Base-by-base conservation (phyloP, 257 asterid species). In the Thymus mandschuricus region DNA sequence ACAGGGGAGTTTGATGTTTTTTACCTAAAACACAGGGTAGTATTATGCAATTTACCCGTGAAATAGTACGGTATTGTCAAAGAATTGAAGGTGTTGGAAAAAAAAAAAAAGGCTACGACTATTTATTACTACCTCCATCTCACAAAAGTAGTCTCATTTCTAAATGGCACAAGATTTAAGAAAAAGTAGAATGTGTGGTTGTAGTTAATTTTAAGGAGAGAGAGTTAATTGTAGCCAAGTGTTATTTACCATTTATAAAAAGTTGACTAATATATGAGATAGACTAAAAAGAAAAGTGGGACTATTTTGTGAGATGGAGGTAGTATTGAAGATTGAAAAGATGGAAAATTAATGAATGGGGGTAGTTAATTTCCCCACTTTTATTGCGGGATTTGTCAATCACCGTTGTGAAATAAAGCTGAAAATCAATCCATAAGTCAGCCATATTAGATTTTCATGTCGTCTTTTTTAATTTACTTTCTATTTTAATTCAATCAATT, bases 321-420 rank as follows among this genome's bases (percentile, higher is more conserved):
- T 38, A 38, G 6, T 38, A 38, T 3, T 3, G 44, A 6, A 60
- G 58, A 45, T 46, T 10, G 31, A 31, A 60, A 73, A 7, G 35
- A 48, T 55, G 4, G 73, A 38, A 62, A 69, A 64, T 75, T 43
- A 65, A 79, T 71, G 76, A 70, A 79, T 67, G 78, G 71, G 78
- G 50, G 76, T 71, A 13, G 82, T 74, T 77, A 70, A 77, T 27
- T 74, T 74, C 71, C 71, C 69, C 82, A 21, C 21, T 21, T 81
- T 77, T 77, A 77, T 81, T 70, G 69, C 60, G 70, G 65, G 79
- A 76, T 64, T 73, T 76, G 82, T 81, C 85, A 49, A 77, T 77
- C 82, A 71, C 71, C 72, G 44, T 52, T 56, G 41, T 63, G 63
- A 9, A 38, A n/a, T 64, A 76, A 75, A 68, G 76, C 78, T 71